Percentiles rank a stretch among this genome's conserved stretches.
These are phyloP conservation scores for Psilocybe subaeruginosa DNA, from an alignment of 768 basidiomycete species.

Conservation along the genomic window DNA sequence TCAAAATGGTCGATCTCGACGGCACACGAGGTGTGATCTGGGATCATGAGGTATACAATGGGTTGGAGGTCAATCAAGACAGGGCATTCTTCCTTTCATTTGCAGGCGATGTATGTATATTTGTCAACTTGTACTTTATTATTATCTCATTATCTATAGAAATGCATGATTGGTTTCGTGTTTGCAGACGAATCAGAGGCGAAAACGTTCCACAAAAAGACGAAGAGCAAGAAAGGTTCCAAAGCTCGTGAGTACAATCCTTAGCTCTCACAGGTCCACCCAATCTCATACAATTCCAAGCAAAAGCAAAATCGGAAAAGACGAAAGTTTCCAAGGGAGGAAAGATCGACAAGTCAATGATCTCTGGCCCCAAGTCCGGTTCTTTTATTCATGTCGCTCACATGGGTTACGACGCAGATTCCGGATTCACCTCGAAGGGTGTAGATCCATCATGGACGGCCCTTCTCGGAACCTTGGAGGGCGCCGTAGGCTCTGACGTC, in stretches of 20 bases:
- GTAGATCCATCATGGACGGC: constrained; percentile 91
- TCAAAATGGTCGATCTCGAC: constrained; percentile 83
- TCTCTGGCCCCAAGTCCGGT: constrained; percentile 77
- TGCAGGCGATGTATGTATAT: constrained; percentile 81
- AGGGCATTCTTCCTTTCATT: constrained; percentile 93
- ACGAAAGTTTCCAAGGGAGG: constrained; percentile 66
- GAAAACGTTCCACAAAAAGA: constrained; percentile 83
- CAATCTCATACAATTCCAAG: constrained; percentile 27
- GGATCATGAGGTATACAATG: constrained; percentile 90
- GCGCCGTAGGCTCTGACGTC: constrained; percentile 60
- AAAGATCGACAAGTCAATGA: constrained; percentile 91
- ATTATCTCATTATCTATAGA: constrained; percentile 45
- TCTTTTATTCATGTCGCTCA: constrained; percentile 92
- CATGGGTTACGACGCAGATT: constrained; percentile 90
- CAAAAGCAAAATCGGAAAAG: constrained; percentile 58
- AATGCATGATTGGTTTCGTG: constrained; percentile 90
- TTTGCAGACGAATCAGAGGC: constrained; percentile 90
- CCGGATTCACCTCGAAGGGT: constrained; percentile 83
- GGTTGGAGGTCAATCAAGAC: constrained; percentile 81
- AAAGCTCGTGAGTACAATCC: constrained; percentile 46
- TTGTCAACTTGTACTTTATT: constrained; percentile 3
- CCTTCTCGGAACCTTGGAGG: constrained; percentile 67
- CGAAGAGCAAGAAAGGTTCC: constrained; percentile 63
- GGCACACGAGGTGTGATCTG: constrained; percentile 89
- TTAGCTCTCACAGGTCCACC: neutral